Conservation (phyloP, 2,329 filamentous ascomycete genomes). For the Aureobasidium pullulans region DNA sequence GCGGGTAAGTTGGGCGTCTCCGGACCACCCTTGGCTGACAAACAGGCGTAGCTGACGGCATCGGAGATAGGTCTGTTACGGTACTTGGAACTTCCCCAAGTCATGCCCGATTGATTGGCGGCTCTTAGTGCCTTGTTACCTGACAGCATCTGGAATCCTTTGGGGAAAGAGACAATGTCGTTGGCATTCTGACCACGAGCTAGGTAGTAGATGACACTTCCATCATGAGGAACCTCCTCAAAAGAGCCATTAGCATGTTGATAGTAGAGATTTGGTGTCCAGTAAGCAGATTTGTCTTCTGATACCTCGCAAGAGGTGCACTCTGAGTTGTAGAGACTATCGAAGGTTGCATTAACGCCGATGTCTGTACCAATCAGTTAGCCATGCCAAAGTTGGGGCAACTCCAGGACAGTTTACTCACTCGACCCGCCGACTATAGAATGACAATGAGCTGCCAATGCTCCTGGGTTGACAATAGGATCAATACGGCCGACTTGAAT, state of each 20-base stretch:
- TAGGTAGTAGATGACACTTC: conserved; percentile 25
- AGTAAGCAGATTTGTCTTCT: conserved; percentile 32
- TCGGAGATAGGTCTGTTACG: conserved; percentile 28
- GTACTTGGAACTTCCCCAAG: conserved; percentile 29
- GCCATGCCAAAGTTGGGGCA: neutral
- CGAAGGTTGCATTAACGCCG: conserved; percentile 20
- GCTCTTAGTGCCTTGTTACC: conserved; percentile 27
- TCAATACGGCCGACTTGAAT: conserved; percentile 31
- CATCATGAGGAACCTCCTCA: conserved; percentile 24
- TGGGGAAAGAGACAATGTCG: conserved; percentile 19
- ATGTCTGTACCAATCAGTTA: conserved; percentile 13
- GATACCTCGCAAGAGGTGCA: conserved; percentile 27
- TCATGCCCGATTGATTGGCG: conserved; percentile 25
- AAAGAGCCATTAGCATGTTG: conserved; percentile 28
- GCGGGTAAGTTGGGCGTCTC: conserved; percentile 26
- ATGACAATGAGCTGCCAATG: conserved; percentile 27
- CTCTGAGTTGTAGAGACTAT: conserved; percentile 17
- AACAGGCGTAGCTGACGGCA: conserved; percentile 25
- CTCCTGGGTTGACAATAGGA: conserved; percentile 28
- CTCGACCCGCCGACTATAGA: conserved; percentile 28
- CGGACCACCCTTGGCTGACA: conserved; percentile 15
- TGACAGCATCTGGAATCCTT: conserved; percentile 24
- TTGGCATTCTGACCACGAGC: conserved; percentile 20
- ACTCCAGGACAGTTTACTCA: conserved; percentile 15
- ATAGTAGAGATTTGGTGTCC: conserved; percentile 32